Base-by-base conservation (phyloP, 139 green algal genomes). In the Trebouxia sp. region DNA sequence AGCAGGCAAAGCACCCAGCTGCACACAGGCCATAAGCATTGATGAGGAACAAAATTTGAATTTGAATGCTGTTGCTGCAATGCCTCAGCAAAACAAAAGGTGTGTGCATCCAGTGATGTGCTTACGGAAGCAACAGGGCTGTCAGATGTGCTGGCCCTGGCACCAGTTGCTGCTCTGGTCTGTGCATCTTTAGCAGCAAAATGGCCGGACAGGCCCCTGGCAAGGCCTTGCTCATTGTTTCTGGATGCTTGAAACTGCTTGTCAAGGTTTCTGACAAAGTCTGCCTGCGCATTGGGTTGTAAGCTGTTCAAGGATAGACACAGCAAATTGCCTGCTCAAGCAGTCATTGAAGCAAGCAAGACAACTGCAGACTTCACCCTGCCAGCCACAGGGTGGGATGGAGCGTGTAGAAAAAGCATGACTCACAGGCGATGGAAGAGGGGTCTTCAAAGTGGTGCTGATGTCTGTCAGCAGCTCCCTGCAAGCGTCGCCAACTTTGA, bases 401-500 rank as follows among this genome's bases (percentile, higher is more conserved):
- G n/a, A n/a, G n/a, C n/a, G n/a, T n/a, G n/a, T n/a, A n/a, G n/a
- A n/a, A 37, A 32, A 15, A 35, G 1, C 4, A 35, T 22, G 55
- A 37, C 62, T 45, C 7, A 72, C 62, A 32, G 62, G 62, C n/a
- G 62, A 30, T 41, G 62, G 62, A 43, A 72, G 62, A 24, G 62
- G 62, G 9, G 62, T 72, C 62, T 72, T 72, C 35, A 72, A 72
- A 14, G 62, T 72, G 62, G 43, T 35, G 15, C 32, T 43, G 62
- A 72, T 72, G 62, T 72, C 62, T 30, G 62, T 72, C 14, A 72
- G 20, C 5, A 72, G 62, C 62, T 72, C 62, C 62, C 62, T 72
- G 35, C 32, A 38, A 39, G n/a, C 2, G 6, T n/a, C n/a, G n/a
- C n/a, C n/a, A n/a, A n/a, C n/a, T n/a, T n/a, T n/a, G n/a, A n/a